These are phyloP conservation scores for Podospora didyma DNA, from an alignment of 495 filamentous ascomycete genomes.

Conservation along the genomic window DNA sequence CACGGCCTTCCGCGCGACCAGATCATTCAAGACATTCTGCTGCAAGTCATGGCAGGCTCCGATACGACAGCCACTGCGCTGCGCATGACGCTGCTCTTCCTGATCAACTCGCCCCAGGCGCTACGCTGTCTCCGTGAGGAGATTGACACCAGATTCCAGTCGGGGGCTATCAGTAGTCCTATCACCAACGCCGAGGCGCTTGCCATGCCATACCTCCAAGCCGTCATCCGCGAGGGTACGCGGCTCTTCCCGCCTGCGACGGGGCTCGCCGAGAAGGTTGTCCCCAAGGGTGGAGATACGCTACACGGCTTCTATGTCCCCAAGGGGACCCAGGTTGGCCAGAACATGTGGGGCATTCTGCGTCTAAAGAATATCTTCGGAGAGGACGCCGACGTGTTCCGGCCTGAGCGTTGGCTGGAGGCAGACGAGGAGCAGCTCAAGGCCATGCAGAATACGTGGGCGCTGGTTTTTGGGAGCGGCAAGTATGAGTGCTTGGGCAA, in stretches of 20 bases:
- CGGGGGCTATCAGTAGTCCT: no score
- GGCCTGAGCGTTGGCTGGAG: conserved; percentile 51
- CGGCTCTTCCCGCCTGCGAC: conserved; percentile 20
- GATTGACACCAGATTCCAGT: conserved; percentile 50
- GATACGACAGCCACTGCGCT: conserved; percentile 83
- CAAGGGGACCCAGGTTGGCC: conserved; percentile 52
- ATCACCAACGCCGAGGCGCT: no score
- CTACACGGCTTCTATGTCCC: conserved; percentile 50
- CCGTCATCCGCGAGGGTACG: conserved; percentile 48
- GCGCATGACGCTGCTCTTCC: conserved; percentile 75
- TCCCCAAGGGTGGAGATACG: conserved; percentile 34
- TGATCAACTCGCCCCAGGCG: conserved; percentile 61
- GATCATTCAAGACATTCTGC: conserved; percentile 1
- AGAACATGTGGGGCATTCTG: conserved; percentile 35
- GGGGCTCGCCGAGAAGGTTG: no score
- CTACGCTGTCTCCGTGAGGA: conserved; percentile 62
- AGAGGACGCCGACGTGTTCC: conserved; percentile 38
- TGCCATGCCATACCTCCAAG: no score
- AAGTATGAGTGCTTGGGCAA: conserved; percentile 35
- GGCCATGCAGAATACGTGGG: conserved; percentile 26
- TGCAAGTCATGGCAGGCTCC: conserved; percentile 61
- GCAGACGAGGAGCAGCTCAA: conserved; percentile 17
- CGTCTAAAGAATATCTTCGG: conserved; percentile 27
- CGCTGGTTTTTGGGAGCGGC: conserved; percentile 29
- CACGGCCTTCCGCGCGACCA: not conserved